Percentiles rank a stretch among this genome's conserved stretches.
Evolutionary conservation across 2,329 filamentous ascomycete genomes (phyloP).

Genomic region (Diaporthe helianthi): DNA sequence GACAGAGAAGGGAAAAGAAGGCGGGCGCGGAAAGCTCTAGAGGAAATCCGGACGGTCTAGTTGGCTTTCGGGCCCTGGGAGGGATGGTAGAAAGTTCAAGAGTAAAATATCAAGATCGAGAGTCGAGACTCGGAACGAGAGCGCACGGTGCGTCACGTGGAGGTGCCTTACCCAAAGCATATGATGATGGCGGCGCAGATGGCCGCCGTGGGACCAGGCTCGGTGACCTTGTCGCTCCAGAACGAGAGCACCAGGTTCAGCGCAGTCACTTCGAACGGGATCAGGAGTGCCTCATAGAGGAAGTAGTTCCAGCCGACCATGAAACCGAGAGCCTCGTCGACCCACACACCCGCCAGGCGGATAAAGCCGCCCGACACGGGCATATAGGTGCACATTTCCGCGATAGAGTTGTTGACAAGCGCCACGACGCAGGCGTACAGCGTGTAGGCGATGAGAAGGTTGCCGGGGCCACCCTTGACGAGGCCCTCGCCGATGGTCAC

Average conservation of each 20-base stretch:
- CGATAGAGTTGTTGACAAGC: conserved; percentile 69
- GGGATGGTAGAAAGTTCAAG: background rate
- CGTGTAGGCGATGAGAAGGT: conserved; percentile 64
- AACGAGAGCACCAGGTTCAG: conserved; percentile 52
- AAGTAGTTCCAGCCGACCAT: conserved; percentile 56
- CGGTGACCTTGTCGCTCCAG: conserved; percentile 52
- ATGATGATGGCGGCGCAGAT: conserved; percentile 64
- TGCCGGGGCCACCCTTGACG: conserved; percentile 51
- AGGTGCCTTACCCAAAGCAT: conserved; percentile 59
- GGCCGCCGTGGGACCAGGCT: conserved; percentile 47
- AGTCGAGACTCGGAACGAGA: too few species aligned
- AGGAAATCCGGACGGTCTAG: conserved; percentile 20
- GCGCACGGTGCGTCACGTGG: background rate
- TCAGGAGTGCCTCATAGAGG: conserved; percentile 49
- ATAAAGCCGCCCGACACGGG: conserved; percentile 70
- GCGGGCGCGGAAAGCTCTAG: conserved; percentile 19
- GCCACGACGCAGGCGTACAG: conserved; percentile 63
- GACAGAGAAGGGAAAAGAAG: background rate
- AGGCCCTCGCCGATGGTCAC: conserved; percentile 66
- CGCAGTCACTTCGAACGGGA: conserved; percentile 52
- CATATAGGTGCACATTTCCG: conserved; percentile 70
- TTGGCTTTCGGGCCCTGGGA: conserved; percentile 5
- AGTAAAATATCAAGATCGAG: background rate
- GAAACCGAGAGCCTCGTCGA: conserved; percentile 69
- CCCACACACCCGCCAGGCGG: conserved; percentile 69